Evolutionary conservation across 1,139 yeast genomes (phyloP), one percentile per base, ranked within the genome.

Genomic region (Magnusiomyces suaveolens): DNA sequence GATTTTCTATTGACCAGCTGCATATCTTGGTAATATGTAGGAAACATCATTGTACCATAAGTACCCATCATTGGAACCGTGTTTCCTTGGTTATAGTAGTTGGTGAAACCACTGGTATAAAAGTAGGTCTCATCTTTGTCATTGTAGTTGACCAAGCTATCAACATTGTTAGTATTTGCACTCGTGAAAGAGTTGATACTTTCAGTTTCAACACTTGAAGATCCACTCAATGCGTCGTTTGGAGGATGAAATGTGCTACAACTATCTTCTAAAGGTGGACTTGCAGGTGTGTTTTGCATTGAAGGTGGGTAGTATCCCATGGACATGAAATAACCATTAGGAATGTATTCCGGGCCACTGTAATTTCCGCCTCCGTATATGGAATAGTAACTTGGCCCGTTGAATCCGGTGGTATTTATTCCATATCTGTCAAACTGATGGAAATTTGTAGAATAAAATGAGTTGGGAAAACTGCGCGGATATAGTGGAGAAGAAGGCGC

Each of bases 381-480:
- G 2, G 36, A 21, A 38, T 48, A 48, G 23, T 36, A 48, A 20
- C 18, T 21, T 20, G 38, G 2, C 38, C 24, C 38, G 6, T 29
- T 26, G 29, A 20, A 46, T 6, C 38, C 39, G 29, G 36, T 18
- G 4, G 16, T 4, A 10, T 36, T 10, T 25, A 41, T 41, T 6
- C 25, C 44, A 41, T 18, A 41, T 4, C 4, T 21, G 25, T 41
- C 20, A 4, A 41, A 20, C 25, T 20, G 23, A 8, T 18, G 43
- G n/a, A n/a, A n/a, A 3, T n/a, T 36, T 6, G 51, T 43, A 12
- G 44, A 36, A 25, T 36, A 48, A 16, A 38, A 48, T 14, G 36
- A 44, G 16, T 48, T 48, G 2, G 44, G 23, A 48, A 48, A 48
- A n/a, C 44, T 48, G 4, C 51, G 43, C 12, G 51, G 51, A 48